Percentiles rank a stretch among this genome's conserved stretches.
Conservation (phyloP, 1,284 basidiomycete genomes). For the Ganoderma sp. region DNA sequence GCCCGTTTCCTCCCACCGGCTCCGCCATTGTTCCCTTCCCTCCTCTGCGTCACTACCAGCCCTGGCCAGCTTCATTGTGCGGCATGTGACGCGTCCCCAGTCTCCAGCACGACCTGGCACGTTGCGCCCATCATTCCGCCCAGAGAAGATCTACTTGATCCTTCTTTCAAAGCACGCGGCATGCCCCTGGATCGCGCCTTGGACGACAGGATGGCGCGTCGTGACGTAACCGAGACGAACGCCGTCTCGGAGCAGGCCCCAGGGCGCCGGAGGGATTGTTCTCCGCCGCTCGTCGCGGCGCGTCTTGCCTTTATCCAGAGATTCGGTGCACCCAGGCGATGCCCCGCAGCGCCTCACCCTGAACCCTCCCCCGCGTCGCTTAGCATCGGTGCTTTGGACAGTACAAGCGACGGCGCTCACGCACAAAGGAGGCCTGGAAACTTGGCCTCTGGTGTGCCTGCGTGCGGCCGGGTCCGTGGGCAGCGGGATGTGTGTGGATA, state of each 20-base stretch:
- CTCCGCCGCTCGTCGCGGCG: neutral
- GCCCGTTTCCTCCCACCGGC: no score
- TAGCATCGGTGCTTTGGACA: neutral
- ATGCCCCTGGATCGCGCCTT: neutral
- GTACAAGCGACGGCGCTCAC: neutral
- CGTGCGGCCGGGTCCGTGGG: neutral
- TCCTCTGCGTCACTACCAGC: neutral
- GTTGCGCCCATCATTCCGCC: no score
- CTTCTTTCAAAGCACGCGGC: no score
- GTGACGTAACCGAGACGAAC: neutral
- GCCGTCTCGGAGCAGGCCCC: neutral
- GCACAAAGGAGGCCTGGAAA: neutral
- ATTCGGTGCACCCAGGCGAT: neutral
- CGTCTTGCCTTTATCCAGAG: neutral
- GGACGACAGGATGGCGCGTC: no score
- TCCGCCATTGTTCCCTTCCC: neutral
- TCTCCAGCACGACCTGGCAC: no score
- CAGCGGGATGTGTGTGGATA: neutral
- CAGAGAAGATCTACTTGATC: no score
- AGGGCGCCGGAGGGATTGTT: neutral
- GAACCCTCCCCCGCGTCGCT: neutral
- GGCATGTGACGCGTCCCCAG: neutral
- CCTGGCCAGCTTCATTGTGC: neutral
- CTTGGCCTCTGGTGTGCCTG: neutral
- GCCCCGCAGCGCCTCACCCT: neutral